These are phyloP conservation scores for Boletus reticuloceps DNA, from an alignment of 768 basidiomycete genomes.

Conservation along the genomic window DNA sequence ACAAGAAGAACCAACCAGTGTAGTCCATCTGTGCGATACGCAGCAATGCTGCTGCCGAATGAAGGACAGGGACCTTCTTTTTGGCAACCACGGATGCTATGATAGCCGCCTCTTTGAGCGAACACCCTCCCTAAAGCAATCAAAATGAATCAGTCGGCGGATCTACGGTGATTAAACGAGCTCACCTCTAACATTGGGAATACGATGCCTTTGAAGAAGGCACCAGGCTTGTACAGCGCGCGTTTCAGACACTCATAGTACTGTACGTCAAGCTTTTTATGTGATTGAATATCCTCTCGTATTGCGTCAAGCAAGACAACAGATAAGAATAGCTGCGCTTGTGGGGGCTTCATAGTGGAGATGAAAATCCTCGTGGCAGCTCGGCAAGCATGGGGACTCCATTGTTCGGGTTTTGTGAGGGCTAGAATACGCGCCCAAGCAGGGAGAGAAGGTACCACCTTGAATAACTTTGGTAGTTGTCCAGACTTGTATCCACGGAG, in stretches of 20 bases:
- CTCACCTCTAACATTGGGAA: conserved; percentile 92
- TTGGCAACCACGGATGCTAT: conserved; percentile 88
- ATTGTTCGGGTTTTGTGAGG: conserved; percentile 86
- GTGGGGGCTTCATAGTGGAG: conserved; percentile 93
- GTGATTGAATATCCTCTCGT: conserved; percentile 80
- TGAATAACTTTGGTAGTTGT: conserved; percentile 94
- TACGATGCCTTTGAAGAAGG: conserved; percentile 97
- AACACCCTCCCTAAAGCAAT: conserved; percentile 64
- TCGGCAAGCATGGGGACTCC: conserved; percentile 94
- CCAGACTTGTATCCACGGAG: conserved; percentile 91
- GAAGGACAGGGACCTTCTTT: conserved; percentile 93
- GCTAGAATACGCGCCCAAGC: conserved; percentile 96
- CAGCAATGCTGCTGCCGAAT: conserved; percentile 92
- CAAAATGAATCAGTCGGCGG: conserved; percentile 18
- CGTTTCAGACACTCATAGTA: conserved; percentile 93
- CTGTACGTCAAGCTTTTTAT: conserved; percentile 90
- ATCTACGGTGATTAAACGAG: conserved; percentile 20
- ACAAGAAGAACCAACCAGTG: conserved; percentile 51
- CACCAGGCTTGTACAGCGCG: conserved; percentile 92
- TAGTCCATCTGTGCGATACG: conserved; percentile 97
- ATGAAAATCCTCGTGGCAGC: conserved; percentile 95
- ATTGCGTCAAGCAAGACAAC: conserved; percentile 90
- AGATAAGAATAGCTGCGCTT: conserved; percentile 89
- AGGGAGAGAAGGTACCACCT: conserved; percentile 93
- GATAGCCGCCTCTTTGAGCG: conserved; percentile 92